Percentiles rank a stretch among this genome's conserved stretches.
phyloP scores from a whole-genome alignment of 495 filamentous ascomycete genomes.

The Hamigera avellanea region DNA sequence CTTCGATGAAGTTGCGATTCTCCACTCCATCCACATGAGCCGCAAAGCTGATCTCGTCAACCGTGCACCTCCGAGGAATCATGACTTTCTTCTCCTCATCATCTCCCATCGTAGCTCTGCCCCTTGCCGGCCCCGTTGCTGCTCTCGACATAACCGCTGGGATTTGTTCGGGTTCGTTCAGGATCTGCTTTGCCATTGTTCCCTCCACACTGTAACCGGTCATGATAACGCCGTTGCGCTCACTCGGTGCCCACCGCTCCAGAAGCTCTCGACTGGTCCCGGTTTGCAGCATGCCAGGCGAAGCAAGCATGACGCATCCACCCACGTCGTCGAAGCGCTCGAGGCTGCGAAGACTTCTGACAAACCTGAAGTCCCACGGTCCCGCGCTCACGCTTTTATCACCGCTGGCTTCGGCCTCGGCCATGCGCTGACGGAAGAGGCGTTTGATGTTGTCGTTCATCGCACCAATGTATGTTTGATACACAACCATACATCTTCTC shows the following conservation, averaged over 20 bases:
- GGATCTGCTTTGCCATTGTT: slow-evolving; percentile 91
- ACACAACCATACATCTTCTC: slow-evolving; percentile 94
- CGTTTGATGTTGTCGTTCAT: slow-evolving; percentile 99
- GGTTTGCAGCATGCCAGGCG: slow-evolving; percentile 94
- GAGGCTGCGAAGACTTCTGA: slow-evolving; percentile 79
- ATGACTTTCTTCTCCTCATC: slow-evolving; percentile 67
- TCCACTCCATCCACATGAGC: slow-evolving; percentile 96
- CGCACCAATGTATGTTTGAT: slow-evolving; percentile 90
- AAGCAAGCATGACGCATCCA: slow-evolving; percentile 92
- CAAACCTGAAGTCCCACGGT: slow-evolving; percentile 92
- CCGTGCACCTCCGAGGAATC: slow-evolving; percentile 83
- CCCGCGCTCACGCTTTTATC: slow-evolving; percentile 64
- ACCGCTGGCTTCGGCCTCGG: slow-evolving; percentile 66
- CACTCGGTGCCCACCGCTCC: slow-evolving; percentile 90
- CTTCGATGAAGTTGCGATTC: slow-evolving; percentile 90
- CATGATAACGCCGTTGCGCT: slow-evolving; percentile 91
- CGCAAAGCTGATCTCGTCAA: slow-evolving; percentile 88
- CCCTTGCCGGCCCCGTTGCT: slow-evolving; percentile 42
- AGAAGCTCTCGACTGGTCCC: slow-evolving; percentile 85
- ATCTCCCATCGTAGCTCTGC: slow-evolving; percentile 32
- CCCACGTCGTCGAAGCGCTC: slow-evolving; percentile 95
- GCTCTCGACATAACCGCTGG: slow-evolving; percentile 78
- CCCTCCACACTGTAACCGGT: slow-evolving; percentile 97
- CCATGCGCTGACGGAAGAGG: slow-evolving; percentile 74
- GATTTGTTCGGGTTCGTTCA: slow-evolving; percentile 88